Conservation (phyloP, 2,329 filamentous ascomycete species). For the Hirsutella minnesotensis region DNA sequence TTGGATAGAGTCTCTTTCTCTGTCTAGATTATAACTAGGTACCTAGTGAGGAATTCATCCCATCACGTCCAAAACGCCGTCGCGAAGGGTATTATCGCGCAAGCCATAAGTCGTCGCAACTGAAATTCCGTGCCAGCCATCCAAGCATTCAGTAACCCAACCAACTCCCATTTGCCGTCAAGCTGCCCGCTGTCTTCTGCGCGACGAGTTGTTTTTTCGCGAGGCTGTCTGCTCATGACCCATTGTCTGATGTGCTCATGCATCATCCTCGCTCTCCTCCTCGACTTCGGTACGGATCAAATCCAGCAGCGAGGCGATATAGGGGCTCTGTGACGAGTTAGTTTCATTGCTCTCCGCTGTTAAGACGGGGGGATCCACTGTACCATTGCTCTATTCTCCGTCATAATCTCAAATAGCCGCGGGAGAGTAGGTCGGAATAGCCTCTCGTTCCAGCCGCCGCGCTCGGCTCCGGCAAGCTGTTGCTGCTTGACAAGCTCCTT, state of each 20-base stretch:
- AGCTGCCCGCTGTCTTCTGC: neutral
- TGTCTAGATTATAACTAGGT: too few relatives aligned
- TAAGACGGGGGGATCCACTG: too few relatives aligned
- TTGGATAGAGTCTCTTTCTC: too few relatives aligned
- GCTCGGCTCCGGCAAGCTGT: constrained; percentile 27
- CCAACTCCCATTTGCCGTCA: too few relatives aligned
- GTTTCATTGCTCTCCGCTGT: too few relatives aligned
- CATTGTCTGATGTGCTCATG: neutral
- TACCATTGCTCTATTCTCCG: constrained; percentile 54
- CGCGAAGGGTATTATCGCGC: neutral
- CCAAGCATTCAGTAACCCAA: too few relatives aligned
- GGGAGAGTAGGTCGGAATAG: constrained; percentile 55
- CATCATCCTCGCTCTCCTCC: constrained; percentile 7
- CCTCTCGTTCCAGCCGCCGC: constrained; percentile 50
- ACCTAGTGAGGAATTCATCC: neutral
- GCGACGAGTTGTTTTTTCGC: neutral
- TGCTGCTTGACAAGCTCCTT: constrained; percentile 39
- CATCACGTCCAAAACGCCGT: neutral
- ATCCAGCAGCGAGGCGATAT: constrained; percentile 28
- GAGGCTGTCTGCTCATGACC: neutral
- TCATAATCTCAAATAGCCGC: constrained; percentile 56
- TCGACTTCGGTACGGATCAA: constrained; percentile 20
- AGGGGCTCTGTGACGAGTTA: constrained; percentile 21
- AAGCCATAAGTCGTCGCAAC: neutral
- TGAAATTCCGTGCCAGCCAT: neutral